Conservation (phyloP, 2,329 filamentous ascomycete species). For the Fusarium sarcochroum region DNA sequence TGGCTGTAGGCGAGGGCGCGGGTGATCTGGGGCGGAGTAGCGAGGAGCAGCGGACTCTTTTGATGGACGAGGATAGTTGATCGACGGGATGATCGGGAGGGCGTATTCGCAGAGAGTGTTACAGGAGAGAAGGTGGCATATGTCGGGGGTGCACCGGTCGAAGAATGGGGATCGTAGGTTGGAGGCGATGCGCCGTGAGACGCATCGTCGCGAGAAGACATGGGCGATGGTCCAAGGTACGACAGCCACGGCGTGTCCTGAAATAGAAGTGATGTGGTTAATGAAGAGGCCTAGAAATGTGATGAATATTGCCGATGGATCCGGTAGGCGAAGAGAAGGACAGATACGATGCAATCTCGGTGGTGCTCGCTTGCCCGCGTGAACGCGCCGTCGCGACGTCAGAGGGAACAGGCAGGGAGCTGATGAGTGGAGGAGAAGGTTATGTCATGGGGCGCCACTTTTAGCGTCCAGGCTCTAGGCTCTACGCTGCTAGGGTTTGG, state of each 20-base stretch:
- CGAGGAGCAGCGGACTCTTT: constrained; percentile 92
- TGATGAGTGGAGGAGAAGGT: constrained; percentile 26
- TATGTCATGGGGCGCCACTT: constrained; percentile 48
- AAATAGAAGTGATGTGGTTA: constrained; percentile 36
- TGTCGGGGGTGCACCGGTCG: constrained; percentile 72
- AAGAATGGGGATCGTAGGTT: constrained; percentile 48
- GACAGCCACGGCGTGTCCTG: constrained; percentile 66
- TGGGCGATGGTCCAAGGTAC: constrained; percentile 57
- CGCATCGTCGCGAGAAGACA: constrained; percentile 58
- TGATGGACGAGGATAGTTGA: constrained; percentile 96
- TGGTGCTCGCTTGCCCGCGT: constrained; percentile 18
- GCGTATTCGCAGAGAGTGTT: constrained; percentile 77
- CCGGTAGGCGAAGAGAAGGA: background rate
- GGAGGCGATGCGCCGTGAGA: constrained; percentile 54
- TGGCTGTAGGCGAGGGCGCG: constrained; percentile 95
- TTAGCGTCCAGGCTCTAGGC: constrained; percentile 16
- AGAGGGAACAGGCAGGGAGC: constrained; percentile 33
- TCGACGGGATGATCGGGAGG: constrained; percentile 74
- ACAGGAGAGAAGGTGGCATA: constrained; percentile 91
- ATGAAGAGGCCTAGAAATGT: constrained; percentile 8
- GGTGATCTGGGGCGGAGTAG: constrained; percentile 95
- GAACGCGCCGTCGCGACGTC: constrained; percentile 44
- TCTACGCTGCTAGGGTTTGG: background rate
- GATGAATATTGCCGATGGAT: background rate
- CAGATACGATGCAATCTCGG: constrained; percentile 14